Evolutionary conservation across 2,329 filamentous ascomycete species (phyloP), one percentile per base, ranked within the genome.

Genomic region (Talaromyces marneffei): DNA sequence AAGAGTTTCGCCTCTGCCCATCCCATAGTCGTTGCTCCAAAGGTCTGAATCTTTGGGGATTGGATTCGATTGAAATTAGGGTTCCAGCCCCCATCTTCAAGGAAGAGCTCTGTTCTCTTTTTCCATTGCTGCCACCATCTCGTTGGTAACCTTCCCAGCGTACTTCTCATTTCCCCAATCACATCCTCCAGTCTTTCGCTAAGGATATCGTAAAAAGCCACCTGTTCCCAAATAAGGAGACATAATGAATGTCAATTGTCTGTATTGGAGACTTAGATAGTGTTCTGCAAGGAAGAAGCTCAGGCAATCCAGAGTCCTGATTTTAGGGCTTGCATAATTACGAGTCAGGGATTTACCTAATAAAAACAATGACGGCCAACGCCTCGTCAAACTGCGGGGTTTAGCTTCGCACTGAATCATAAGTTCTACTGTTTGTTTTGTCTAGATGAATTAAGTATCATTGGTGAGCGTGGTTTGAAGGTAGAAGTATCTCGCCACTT

Each of bases 201-300:
- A 29, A 57, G 37, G n/a, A 56, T 42, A n/a, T 56, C 53, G 31
- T 29, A 40, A n/a, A 56, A 29, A 50, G 55, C 25, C 37, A 40
- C 37, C 37, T 40, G 16, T 6, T n/a, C n/a, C 37, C 37, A 40
- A 39, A 40, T 40, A 16, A 39, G n/a, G 37, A 39, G 37, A 39
- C 12, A n/a, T 18, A 2, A n/a, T 39, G 16, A 39, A n/a, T 18
- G 16, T 39, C 37, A n/a, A n/a, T n/a, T n/a, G n/a, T n/a, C n/a
- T n/a, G n/a, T n/a, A 39, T 40, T 40, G 37, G 37, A 40, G n/a
- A 18, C 2, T 18, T 18, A 18, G 14, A 39, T 40, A 18, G 6
- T 18, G 1, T 0, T 40, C n/a, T 40, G n/a, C 37, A 40, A 40
- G 37, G 37, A 40, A n/a, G 37, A 40, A 40, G 37, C 37, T 44